phyloP scores from a whole-genome alignment of 352 stramenopile species.

The Lagenidium giganteum region DNA sequence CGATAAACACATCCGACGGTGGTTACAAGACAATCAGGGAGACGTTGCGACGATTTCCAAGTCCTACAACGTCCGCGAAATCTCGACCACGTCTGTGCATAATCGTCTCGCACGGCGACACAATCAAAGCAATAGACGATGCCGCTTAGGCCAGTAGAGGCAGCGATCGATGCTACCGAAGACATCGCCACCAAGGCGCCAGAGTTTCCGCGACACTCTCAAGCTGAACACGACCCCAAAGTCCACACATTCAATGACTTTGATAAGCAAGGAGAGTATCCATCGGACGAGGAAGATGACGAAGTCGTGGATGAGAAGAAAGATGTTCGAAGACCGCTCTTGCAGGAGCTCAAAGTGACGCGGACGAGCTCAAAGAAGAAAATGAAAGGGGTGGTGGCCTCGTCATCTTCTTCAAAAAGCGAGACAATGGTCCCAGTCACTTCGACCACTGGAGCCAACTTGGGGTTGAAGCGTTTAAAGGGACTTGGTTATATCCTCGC shows the following conservation, averaged over 20 bases:
- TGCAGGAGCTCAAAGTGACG: conserved; percentile 16
- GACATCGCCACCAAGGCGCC: not conserved
- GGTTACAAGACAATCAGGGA: too few relatives aligned
- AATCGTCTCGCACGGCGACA: too few relatives aligned
- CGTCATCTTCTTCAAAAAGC: not conserved
- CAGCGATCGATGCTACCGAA: too few relatives aligned
- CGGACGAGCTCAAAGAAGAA: conserved; percentile 18
- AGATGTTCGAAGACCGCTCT: too few relatives aligned
- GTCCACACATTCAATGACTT: conserved; percentile 19
- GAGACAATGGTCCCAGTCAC: conserved; percentile 14
- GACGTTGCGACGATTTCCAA: too few relatives aligned
- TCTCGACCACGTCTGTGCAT: too few relatives aligned
- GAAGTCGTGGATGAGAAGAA: conserved; percentile 4
- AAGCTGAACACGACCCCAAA: conserved; percentile 11
- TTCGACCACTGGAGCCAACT: not conserved
- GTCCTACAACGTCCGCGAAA: too few relatives aligned
- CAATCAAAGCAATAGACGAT: too few relatives aligned
- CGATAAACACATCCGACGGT: too few relatives aligned
- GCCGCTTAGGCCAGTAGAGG: too few relatives aligned
- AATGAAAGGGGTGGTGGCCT: not conserved
- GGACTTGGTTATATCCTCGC: conserved; percentile 44
- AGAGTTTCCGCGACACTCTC: conserved; percentile 13
- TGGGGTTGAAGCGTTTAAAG: conserved; percentile 18
- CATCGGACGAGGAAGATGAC: not conserved
- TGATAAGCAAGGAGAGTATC: conserved; percentile 2